These are phyloP conservation scores for Sarocladium kiliense DNA, from an alignment of 2,329 filamentous ascomycete species.

Conservation along the genomic window DNA sequence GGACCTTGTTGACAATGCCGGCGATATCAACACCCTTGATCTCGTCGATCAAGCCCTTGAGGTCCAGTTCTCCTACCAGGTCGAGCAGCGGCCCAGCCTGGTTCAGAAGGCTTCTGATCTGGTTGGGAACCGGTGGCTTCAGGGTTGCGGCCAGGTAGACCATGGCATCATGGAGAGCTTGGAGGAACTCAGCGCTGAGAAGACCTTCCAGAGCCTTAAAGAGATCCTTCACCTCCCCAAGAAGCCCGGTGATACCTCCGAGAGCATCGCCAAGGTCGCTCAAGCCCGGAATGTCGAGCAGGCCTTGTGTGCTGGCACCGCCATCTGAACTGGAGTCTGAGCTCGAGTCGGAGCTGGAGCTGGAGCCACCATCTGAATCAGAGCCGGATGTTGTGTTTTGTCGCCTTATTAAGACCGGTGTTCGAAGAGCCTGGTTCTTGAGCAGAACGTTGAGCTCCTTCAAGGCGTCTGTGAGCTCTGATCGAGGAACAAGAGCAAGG, in stretches of 20 bases:
- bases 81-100: slow-evolving; percentile 24
- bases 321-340: slow-evolving; percentile 5
- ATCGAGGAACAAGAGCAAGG: slow-evolving; percentile 37
- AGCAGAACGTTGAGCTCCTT: slow-evolving; percentile 36
- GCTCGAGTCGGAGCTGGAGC: neutral
- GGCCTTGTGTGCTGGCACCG: neutral
- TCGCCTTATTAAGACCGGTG: slow-evolving; percentile 1
- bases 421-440: slow-evolving; percentile 19
- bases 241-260: slow-evolving; percentile 18
- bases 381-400: slow-evolving; percentile 1
- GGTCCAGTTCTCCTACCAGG: slow-evolving; percentile 25
- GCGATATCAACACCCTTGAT: slow-evolving; percentile 26
- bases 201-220: slow-evolving; percentile 23
- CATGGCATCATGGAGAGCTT: slow-evolving; percentile 35
- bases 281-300: slow-evolving; percentile 13
- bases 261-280: slow-evolving; percentile 18
- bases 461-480: slow-evolving; percentile 38
- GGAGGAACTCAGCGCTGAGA: slow-evolving; percentile 32
- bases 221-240: slow-evolving; percentile 6
- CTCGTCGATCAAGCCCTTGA: slow-evolving; percentile 26
- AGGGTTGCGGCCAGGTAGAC: slow-evolving; percentile 32
- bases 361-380: neutral
- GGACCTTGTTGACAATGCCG: slow-evolving; percentile 22
- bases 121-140: slow-evolving; percentile 28
- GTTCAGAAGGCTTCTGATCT: slow-evolving; percentile 22